A percentile compares a stretch with the other conserved stretches of the same genome.
Conservation (phyloP, 805 yeast genomes). For the Candida boleticola region DNA sequence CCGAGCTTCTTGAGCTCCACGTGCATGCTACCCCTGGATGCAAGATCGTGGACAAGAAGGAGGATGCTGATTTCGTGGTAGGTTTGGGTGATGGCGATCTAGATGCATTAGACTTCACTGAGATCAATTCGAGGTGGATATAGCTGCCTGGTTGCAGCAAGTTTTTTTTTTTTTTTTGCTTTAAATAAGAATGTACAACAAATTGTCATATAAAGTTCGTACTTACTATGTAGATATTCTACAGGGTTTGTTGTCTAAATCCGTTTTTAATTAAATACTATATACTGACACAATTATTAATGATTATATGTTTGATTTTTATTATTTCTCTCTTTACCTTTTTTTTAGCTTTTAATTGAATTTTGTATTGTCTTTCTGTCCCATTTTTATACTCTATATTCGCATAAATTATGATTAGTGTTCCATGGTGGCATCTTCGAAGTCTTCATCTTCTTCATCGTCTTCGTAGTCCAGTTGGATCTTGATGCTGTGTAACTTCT, state of each 20-base stretch:
- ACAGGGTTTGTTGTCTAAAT: too few relatives aligned
- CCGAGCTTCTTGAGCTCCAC: conserved; percentile 7
- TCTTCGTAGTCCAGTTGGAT: conserved; percentile 12
- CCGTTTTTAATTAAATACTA: too few relatives aligned
- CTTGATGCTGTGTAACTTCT: conserved; percentile 7
- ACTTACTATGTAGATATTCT: too few relatives aligned
- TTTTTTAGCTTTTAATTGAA: background rate
- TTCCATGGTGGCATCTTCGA: conserved; percentile 14
- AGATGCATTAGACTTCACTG: conserved; percentile 10
- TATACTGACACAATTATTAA: too few relatives aligned
- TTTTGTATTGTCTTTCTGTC: background rate
- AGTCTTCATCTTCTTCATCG: conserved; percentile 11
- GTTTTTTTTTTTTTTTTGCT: too few relatives aligned
- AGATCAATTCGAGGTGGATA: conserved; percentile 9
- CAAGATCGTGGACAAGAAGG: background rate
- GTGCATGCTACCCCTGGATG: conserved; percentile 2
- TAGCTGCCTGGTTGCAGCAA: too few relatives aligned
- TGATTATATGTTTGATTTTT: background rate
- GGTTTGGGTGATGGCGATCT: conserved; percentile 10
- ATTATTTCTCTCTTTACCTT: background rate
- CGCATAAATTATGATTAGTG: conserved; percentile 1
- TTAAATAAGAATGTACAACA: too few relatives aligned
- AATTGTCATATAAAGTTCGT: too few relatives aligned
- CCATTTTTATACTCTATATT: background rate
- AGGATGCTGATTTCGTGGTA: conserved; percentile 10